Evolutionary conservation across 2,329 filamentous ascomycete species (phyloP).

Genomic region (Pseudogymnoascus verrucosus): DNA sequence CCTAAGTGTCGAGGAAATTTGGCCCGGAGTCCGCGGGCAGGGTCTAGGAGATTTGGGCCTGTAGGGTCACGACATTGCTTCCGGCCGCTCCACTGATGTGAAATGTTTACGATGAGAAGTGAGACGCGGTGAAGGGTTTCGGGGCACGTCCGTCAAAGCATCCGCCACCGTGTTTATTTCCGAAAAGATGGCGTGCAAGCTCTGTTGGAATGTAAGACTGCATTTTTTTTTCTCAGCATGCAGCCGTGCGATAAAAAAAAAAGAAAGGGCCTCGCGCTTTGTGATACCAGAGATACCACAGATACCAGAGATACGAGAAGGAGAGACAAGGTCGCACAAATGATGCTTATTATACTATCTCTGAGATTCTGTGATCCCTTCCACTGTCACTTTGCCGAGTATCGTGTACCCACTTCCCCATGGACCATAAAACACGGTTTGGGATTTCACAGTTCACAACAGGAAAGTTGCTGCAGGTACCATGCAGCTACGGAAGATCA

Average conservation of each 20-base stretch:
- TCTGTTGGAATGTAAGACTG: neutral
- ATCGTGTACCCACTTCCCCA: conserved; percentile 5
- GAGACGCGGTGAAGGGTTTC: conserved; percentile 1
- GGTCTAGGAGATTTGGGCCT: neutral
- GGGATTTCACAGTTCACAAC: neutral
- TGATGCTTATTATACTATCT: conserved; percentile 4
- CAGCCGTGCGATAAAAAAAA: neutral
- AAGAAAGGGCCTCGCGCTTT: neutral
- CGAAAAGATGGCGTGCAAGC: neutral
- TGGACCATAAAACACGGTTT: conserved; percentile 6
- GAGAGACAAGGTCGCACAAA: neutral
- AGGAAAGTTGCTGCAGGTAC: conserved; percentile 6
- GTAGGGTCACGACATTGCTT: conserved; percentile 5
- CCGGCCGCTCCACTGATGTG: neutral
- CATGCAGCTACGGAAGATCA: conserved; percentile 6
- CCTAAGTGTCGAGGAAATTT: conserved; percentile 5
- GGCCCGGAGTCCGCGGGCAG: neutral
- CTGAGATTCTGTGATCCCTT: conserved; percentile 1
- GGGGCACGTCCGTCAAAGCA: neutral
- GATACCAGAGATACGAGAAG: neutral
- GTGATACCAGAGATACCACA: neutral
- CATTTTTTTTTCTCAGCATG: neutral
- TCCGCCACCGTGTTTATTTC: conserved; percentile 1
- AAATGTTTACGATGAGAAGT: conserved; percentile 4
- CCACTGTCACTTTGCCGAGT: neutral